Conservation (phyloP, 2,329 filamentous ascomycete species). For the Ramichloridium luteum region DNA sequence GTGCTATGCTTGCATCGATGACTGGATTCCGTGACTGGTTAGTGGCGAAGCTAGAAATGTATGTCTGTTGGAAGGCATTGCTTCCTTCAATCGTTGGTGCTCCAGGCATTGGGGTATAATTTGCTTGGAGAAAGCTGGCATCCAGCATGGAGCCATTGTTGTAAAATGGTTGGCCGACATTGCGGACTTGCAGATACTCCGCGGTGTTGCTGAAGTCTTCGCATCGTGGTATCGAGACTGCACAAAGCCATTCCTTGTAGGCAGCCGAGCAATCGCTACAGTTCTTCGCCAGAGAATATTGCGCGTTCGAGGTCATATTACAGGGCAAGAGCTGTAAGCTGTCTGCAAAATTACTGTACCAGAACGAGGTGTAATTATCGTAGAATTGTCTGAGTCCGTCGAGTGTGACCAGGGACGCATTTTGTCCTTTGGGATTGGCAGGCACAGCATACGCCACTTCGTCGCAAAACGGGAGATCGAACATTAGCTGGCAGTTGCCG, state of each 20-base stretch:
- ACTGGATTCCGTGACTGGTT: conserved; percentile 28
- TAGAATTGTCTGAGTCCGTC: conserved; percentile 56
- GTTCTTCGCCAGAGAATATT: conserved; percentile 67
- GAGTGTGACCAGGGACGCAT: conserved; percentile 30
- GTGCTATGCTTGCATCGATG: conserved; percentile 51
- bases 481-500: conserved; percentile 74
- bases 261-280: conserved; percentile 66
- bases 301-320: conserved; percentile 57
- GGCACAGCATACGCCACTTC: conserved; percentile 87
- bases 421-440: conserved; percentile 54
- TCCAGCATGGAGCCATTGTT: conserved; percentile 19
- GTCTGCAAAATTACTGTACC: conserved; percentile 69
- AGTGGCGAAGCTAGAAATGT: conserved; percentile 20
- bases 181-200: conserved; percentile 53
- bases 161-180: conserved; percentile 42
- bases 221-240: conserved; percentile 83
- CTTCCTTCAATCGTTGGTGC: conserved; percentile 23
- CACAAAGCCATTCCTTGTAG: conserved; percentile 93
- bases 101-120: conserved; percentile 23
- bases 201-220: conserved; percentile 58
- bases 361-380: conserved; percentile 56
- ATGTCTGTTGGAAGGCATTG: conserved; percentile 21
- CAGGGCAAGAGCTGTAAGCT: conserved; percentile 77
- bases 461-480: conserved; percentile 77
- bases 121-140: conserved; percentile 11